Evolutionary conservation across 2,329 filamentous ascomycete genomes (phyloP), one percentile per base, ranked within the genome.

Genomic region (Colletotrichum nymphaeae): DNA sequence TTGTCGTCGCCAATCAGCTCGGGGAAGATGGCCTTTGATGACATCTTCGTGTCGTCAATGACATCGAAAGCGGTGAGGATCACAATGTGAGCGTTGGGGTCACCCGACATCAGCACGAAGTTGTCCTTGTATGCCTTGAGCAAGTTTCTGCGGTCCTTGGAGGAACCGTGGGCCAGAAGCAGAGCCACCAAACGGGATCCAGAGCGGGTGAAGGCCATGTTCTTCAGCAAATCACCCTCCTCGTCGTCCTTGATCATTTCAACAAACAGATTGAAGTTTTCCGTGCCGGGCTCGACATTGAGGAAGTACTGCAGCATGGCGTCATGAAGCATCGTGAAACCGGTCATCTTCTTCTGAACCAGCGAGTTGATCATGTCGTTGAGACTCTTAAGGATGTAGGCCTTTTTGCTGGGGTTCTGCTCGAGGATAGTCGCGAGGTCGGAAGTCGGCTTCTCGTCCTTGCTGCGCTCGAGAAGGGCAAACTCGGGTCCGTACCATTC

Each of bases 401-500:
- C 91, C 74, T 95, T 91, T 88, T 98, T 98, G 85, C 95, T 95
- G 1, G 96, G 95, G 63, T 93, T 90, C 64, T 90, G 88, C 73
- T 91, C 89, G 49, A 99, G 84, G 65, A 99, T 97, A 74, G 89
- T 84, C 52, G 90, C 88, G 28, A 99, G 88, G 60, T 97, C 94
- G 4, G 91, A 88, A 5, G 87, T 88, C 26, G 83, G 80, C n/a
- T 87, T 85, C 66, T 88, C 86, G 52, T 89, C 88, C 76, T 87
- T 87, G 63, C 75, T 86, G 78, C 85, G 80, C 78, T 93, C 92
- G 81, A 95, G 94, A 56, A 98, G 89, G 16, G 94, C 91, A 80
- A 97, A 99, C 80, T 98, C 97, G 1, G 96, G 90, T 1, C 97
- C 97, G 82, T 98, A 99, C 95, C 97, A 99, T 83, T 99, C 97